Conservation (phyloP, 2,329 filamentous ascomycete species). For the Myriosclerotinia duriaeana region DNA sequence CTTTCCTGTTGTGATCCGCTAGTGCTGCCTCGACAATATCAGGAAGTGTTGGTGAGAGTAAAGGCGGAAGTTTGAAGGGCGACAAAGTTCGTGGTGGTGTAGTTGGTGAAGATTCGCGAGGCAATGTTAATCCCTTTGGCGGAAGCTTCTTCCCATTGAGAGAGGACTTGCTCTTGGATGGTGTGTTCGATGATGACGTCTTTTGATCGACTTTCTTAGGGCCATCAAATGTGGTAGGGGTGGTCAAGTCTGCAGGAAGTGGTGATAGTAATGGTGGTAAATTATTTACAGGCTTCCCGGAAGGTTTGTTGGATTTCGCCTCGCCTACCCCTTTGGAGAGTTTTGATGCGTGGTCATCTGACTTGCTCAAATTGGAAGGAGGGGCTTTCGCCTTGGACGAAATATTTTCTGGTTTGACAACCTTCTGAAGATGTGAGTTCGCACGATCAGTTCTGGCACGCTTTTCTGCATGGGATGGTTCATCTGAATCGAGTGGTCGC, state of each 20-base stretch:
- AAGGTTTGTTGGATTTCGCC: conserved; percentile 1
- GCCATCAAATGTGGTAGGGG: conserved; percentile 15
- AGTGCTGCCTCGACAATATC: conserved; percentile 38
- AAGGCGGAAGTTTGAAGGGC: conserved; percentile 33
- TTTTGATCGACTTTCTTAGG: conserved; percentile 21
- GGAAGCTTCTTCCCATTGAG: conserved; percentile 15
- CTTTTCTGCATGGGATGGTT: conserved; percentile 35
- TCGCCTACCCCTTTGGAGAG: conserved; percentile 26
- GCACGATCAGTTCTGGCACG: conserved; percentile 35
- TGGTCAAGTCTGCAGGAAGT: conserved; percentile 21
- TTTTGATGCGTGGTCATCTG: conserved; percentile 27
- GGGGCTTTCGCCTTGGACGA: conserved; percentile 28
- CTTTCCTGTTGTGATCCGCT: conserved; percentile 26
- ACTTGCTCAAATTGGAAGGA: conserved; percentile 27
- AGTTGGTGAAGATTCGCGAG: conserved; percentile 22
- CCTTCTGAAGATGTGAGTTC: conserved; percentile 25
- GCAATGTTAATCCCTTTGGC: conserved; percentile 10
- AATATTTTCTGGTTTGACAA: conserved; percentile 29
- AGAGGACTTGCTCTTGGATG: conserved; percentile 28
- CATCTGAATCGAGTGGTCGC: conserved; percentile 35
- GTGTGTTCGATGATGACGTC: conserved; percentile 27
- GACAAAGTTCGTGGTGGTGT: conserved; percentile 23
- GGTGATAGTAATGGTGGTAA: conserved; percentile 25
- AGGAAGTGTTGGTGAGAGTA: conserved; percentile 40
- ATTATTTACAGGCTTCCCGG: conserved; percentile 21